Conservation (phyloP, 2,329 filamentous ascomycete species). For the Ceratocystis huliohia region DNA sequence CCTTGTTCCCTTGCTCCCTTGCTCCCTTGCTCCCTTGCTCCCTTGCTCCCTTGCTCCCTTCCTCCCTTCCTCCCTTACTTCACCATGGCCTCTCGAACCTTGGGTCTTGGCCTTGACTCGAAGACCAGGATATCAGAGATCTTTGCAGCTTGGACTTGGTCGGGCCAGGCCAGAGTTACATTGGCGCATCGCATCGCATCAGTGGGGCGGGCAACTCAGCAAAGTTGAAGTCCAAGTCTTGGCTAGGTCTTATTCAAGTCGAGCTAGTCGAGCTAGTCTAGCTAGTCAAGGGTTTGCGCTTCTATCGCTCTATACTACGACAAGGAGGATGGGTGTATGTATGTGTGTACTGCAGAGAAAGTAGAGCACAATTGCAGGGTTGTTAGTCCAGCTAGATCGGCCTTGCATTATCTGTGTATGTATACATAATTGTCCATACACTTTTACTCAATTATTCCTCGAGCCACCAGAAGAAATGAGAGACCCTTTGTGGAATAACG, state of each 20-base stretch:
- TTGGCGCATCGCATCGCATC: constrained; percentile 9
- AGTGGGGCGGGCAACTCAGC: background rate
- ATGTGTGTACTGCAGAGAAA: background rate
- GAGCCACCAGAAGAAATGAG: no score
- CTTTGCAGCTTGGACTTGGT: background rate
- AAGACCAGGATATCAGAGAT: constrained; percentile 3
- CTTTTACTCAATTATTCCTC: no score
- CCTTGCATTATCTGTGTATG: background rate
- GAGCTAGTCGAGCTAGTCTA: no score
- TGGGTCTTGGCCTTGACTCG: background rate
- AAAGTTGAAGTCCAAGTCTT: background rate
- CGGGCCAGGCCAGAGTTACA: constrained; percentile 1
- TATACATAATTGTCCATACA: background rate
- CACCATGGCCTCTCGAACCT: no score
- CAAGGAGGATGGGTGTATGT: background rate
- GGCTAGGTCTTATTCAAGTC: no score
- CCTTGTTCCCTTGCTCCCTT: no score
- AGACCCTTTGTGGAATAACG: background rate
- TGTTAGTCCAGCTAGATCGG: no score
- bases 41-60: background rate
- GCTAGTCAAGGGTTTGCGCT: background rate
- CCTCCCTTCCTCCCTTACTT: no score
- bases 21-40: background rate
- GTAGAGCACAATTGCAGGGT: background rate
- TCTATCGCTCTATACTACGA: background rate